These are phyloP conservation scores for Discostella stelligeroides DNA, from an alignment of 108 stramenopile species.

Conservation along the genomic window DNA sequence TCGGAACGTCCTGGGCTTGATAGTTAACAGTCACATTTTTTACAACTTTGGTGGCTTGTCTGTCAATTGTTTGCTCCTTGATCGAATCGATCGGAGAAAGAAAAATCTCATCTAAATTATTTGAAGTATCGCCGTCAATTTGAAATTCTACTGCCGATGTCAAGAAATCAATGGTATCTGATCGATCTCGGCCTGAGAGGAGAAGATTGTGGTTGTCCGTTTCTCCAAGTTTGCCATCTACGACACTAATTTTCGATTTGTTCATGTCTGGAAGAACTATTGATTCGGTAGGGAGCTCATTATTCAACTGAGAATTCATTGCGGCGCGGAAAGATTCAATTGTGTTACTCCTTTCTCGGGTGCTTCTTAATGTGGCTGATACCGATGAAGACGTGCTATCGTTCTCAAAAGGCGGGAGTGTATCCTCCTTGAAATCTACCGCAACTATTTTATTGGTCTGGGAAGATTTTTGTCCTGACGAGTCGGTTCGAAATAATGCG, in stretches of 20 bases:
- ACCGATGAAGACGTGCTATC: neutral
- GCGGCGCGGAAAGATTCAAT: constrained; percentile 48
- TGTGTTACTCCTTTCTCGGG: constrained; percentile 42
- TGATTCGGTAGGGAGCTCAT: constrained; percentile 23
- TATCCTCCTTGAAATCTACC: constrained; percentile 9
- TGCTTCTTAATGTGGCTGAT: neutral
- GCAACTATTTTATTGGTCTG: neutral
- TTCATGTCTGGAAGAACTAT: constrained; percentile 23
- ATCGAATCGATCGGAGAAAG: neutral
- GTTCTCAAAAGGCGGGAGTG: constrained; percentile 7
- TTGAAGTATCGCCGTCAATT: neutral
- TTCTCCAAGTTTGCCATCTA: neutral
- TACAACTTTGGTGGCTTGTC: neutral
- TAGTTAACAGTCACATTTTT: neutral
- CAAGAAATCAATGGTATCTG: constrained; percentile 42
- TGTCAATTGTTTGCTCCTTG: neutral
- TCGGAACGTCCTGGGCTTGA: neutral
- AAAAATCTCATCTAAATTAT: constrained; percentile 1
- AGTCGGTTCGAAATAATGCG: constrained; percentile 12
- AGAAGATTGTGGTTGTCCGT: constrained; percentile 7
- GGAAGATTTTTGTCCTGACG: neutral
- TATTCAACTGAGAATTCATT: constrained; percentile 26
- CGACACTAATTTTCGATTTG: neutral
- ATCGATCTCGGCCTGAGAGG: constrained; percentile 17
- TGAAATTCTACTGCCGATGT: constrained; percentile 18